phyloP scores from a whole-genome alignment of 2,329 filamentous ascomycete genomes.

The Phyllosticta citrichinensis region DNA sequence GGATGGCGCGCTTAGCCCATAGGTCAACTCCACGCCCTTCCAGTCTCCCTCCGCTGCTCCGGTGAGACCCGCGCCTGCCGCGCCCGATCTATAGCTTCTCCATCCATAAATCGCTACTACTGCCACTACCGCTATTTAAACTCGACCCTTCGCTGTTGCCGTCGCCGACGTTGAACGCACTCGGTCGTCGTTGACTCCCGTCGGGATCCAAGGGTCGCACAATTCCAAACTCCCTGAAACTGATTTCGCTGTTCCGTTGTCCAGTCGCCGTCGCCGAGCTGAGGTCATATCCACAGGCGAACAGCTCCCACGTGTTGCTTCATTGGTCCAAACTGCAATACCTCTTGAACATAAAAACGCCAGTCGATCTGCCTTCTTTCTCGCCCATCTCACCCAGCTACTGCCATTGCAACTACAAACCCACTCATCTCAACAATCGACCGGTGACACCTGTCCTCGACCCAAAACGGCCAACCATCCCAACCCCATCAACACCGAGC shows the following conservation, averaged over 20 bases:
- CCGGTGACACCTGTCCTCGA: not conserved
- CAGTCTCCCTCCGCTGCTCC: too few species aligned
- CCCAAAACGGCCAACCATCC: not conserved
- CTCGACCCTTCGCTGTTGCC: not conserved
- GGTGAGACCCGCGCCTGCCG: too few species aligned
- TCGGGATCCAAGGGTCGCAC: not conserved
- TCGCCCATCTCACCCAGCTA: not conserved
- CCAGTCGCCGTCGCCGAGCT: not conserved
- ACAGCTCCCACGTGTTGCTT: not conserved
- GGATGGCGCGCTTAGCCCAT: too few species aligned
- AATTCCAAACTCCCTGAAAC: not conserved
- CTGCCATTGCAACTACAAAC: not conserved
- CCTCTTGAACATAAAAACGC: not conserved
- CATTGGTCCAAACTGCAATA: not conserved
- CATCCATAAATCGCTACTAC: too few species aligned
- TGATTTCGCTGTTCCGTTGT: not conserved
- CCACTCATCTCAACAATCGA: not conserved
- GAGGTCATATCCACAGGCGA: not conserved
- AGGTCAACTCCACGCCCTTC: too few species aligned
- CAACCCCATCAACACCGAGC: not conserved
- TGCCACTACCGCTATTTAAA: not conserved
- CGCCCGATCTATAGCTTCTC: too few species aligned
- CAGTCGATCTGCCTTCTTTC: not conserved
- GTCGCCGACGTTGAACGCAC: not conserved
- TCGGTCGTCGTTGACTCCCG: not conserved